Conservation (phyloP, 441 rosid genomes). For the Corymbia citriodora region DNA sequence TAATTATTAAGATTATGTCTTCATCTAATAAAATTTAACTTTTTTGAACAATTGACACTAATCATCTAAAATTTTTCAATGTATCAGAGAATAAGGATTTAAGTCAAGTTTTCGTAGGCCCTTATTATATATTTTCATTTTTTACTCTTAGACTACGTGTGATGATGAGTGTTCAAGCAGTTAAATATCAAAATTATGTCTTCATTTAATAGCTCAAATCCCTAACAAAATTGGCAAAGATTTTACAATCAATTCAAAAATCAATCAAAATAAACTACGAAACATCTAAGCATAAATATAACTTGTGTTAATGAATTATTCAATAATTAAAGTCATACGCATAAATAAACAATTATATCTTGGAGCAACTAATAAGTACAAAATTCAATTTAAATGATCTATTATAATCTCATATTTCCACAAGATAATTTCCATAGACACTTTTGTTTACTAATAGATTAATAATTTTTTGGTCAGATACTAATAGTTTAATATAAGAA, state of each 20-base stretch:
- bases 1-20: neutral
- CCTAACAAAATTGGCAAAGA: rapidly evolving
- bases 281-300: neutral
- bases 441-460: neutral
- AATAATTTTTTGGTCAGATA: too few relatives aligned
- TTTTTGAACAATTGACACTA: neutral
- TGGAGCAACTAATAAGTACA: neutral
- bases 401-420: neutral
- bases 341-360: neutral
- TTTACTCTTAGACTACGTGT: neutral
- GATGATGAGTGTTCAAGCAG: neutral
- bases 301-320: neutral
- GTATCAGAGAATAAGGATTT: neutral
- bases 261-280: neutral
- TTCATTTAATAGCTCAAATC: neutral
- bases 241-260: neutral
- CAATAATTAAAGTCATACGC: neutral
- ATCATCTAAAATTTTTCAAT: neutral
- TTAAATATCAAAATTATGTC: neutral
- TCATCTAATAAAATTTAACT: neutral
- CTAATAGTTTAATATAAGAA: neutral
- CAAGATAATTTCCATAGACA: neutral
- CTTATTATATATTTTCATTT: neutral
- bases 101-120: neutral
- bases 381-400: neutral